These are phyloP conservation scores for Ramichloridium luteum DNA, from an alignment of 2,329 filamentous ascomycete genomes.

Conservation along the genomic window DNA sequence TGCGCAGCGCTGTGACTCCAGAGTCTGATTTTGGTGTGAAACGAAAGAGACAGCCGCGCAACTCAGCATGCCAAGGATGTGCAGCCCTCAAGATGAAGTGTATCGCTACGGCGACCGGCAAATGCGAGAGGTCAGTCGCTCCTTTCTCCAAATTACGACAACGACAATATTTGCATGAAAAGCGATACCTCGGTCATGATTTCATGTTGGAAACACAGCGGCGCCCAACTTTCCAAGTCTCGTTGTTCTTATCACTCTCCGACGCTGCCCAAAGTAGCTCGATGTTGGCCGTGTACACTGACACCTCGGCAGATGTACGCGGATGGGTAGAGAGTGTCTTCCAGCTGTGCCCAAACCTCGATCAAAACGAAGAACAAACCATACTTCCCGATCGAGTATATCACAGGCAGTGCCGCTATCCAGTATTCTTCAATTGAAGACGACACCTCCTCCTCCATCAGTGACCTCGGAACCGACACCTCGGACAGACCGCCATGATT, in stretches of 20 bases:
- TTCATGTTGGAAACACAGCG: slow-evolving; percentile 5
- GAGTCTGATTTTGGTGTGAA: slow-evolving; percentile 9
- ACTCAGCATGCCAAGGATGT: slow-evolving; percentile 19
- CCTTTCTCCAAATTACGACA: slow-evolving; percentile 3
- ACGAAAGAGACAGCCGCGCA: slow-evolving; percentile 18
- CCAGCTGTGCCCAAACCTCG: slow-evolving; percentile 18
- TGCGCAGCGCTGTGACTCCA: background rate
- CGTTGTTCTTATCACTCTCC: slow-evolving; percentile 2
- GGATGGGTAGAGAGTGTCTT: slow-evolving; percentile 18
- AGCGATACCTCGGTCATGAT: background rate
- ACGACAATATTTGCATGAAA: slow-evolving; percentile 4
- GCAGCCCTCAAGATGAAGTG: slow-evolving; percentile 20
- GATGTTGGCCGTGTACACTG: background rate
- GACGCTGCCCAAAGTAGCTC: background rate
- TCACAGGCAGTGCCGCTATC: slow-evolving; percentile 1
- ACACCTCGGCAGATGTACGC: slow-evolving; percentile 18
- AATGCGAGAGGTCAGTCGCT: slow-evolving; percentile 15
- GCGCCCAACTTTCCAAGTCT: slow-evolving; percentile 3
- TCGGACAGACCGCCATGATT: slow-evolving; percentile 4
- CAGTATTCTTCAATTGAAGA: background rate
- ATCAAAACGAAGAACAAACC: slow-evolving; percentile 15
- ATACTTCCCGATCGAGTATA: slow-evolving; percentile 7
- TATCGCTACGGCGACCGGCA: slow-evolving; percentile 10
- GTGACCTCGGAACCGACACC: slow-evolving; percentile 1
- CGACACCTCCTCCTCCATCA: slow-evolving; percentile 5